Base-by-base conservation (phyloP, 2,329 filamentous ascomycete species). In the Stemphylium vesicarium region DNA sequence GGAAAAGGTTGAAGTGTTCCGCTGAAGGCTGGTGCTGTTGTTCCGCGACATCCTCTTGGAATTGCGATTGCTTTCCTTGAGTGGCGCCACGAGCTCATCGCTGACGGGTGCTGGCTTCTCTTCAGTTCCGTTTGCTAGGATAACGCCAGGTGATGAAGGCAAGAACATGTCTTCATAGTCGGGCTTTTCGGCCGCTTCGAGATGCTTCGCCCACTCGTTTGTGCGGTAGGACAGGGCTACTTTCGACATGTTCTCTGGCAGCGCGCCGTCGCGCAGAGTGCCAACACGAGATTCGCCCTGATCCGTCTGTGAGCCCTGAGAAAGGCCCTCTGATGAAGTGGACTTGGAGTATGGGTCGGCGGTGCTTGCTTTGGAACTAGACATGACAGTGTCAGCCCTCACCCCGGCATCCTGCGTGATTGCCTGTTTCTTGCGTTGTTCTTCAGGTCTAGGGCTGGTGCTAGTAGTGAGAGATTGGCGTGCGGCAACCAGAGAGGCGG, bases 151-250 rank as follows among this genome's bases (percentile, higher is more conserved):
- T 69, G 71, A 81, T 61, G 65, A 63, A 3, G 74, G 70, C 4
- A 85, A 69, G 20, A 83, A 79, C 11, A 90, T 73, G 2, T 86
- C 83, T 7, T 91, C 88, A 0, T 83, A 75, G 42, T 87, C 84
- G 1, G 92, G 92, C 4, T 80, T 78, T 13, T 97, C 93, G 6
- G 94, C 92, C 37, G 84, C 79, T 59, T 87, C 86, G 10, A 96
- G 81, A 73, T 96, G 92, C 73, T 96, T 97, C 0, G 92, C 92
- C 94, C 94, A 98, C 77, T 98, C 94, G 62, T 96, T 96, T 1
- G 92, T 97, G 53, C 94, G 86, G 70, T 95, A 96, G 0, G 89
- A 90, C 72, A 91, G 80, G 1, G 92, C 89, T 8, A 96, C 84
- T 57, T 85, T 88, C 1, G 92, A 95, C 31, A 92, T 76, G 11